A percentile compares a stretch with the other conserved stretches of the same genome.
Evolutionary conservation across 441 rosid species (phyloP).

Genomic region (Hura crepitans): DNA sequence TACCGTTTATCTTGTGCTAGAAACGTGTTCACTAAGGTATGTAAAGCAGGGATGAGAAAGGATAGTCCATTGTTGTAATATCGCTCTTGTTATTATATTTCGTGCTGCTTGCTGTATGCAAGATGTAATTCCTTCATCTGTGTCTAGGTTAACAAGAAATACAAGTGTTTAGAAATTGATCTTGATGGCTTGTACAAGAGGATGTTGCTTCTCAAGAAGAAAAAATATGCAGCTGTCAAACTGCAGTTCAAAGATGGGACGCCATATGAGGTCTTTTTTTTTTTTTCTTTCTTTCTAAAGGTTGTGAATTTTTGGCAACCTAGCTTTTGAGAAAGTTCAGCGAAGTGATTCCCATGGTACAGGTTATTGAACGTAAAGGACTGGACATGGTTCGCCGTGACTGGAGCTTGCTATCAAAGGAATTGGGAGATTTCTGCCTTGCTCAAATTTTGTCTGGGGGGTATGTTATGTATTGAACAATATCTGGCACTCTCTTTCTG

Average conservation of each 20-base stretch:
- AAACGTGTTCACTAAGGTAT: not conserved
- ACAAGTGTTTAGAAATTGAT: slow-evolving; percentile 82
- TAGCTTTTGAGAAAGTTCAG: slow-evolving; percentile 23
- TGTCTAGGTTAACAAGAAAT: slow-evolving; percentile 87
- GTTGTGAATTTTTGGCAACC: slow-evolving; percentile 15
- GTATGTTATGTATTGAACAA: slow-evolving; percentile 34
- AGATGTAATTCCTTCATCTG: slow-evolving; percentile 23
- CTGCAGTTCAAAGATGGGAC: slow-evolving; percentile 72
- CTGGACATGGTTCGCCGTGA: slow-evolving; percentile 99
- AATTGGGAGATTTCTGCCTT: slow-evolving; percentile 82
- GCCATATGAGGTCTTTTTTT: slow-evolving; percentile 54
- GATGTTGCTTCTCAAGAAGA: slow-evolving; percentile 94
- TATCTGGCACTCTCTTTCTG: too few relatives aligned
- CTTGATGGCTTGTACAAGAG: slow-evolving; percentile 93
- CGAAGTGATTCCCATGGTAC: slow-evolving; percentile 30
- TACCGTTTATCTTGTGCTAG: not conserved
- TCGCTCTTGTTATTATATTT: slow-evolving; percentile 7
- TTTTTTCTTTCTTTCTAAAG: too few relatives aligned
- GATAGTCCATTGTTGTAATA: not conserved
- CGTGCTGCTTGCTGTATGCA: slow-evolving; percentile 17
- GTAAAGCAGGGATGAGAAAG: not conserved
- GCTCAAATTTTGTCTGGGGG: slow-evolving; percentile 84
- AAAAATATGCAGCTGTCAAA: slow-evolving; percentile 97
- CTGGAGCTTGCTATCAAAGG: slow-evolving; percentile 96
- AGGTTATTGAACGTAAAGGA: slow-evolving; percentile 97